Percentiles rank a stretch among this genome's conserved stretches.
Evolutionary conservation across 2,329 filamentous ascomycete genomes (phyloP).

Genomic region (Colletotrichum plurivorum): DNA sequence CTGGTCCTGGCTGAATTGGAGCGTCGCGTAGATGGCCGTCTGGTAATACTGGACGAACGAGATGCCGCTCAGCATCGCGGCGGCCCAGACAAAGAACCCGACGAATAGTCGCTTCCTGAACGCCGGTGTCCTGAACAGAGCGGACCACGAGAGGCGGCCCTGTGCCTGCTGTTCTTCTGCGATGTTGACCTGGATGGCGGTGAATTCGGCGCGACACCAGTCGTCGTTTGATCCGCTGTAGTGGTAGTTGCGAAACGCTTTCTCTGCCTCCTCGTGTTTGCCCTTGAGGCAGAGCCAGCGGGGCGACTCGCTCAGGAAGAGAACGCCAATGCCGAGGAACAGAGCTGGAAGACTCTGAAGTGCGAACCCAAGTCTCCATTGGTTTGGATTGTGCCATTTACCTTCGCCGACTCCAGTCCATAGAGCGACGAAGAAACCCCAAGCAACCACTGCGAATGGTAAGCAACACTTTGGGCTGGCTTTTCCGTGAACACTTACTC

Average conservation of each 20-base stretch:
- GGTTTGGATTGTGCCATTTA: constrained; percentile 53
- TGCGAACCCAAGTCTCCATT: constrained; percentile 56
- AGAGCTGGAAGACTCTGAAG: constrained; percentile 53
- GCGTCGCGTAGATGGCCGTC: constrained; percentile 57
- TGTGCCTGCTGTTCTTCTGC: constrained; percentile 50
- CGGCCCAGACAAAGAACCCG: constrained; percentile 57
- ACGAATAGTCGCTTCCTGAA: constrained; percentile 56
- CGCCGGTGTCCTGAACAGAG: constrained; percentile 50
- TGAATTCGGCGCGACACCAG: constrained; percentile 53
- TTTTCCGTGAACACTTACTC: constrained; percentile 47
- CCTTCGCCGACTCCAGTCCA: constrained; percentile 57
- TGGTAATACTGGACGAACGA: constrained; percentile 60
- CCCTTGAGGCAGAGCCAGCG: constrained; percentile 55
- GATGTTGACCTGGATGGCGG: constrained; percentile 53
- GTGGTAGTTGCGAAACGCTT: constrained; percentile 52
- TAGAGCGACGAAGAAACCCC: constrained; percentile 57
- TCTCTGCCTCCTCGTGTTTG: constrained; percentile 52
- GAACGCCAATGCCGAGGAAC: constrained; percentile 50
- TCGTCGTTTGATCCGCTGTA: constrained; percentile 52
- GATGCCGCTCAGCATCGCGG: constrained; percentile 57
- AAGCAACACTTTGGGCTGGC: neutral
- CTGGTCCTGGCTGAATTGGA: constrained; percentile 52
- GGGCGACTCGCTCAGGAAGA: constrained; percentile 54
- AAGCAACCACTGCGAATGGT: constrained; percentile 52
- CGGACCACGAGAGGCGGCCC: constrained; percentile 49